Conservation (phyloP, 495 filamentous ascomycete species). For the Podospora didyma region DNA sequence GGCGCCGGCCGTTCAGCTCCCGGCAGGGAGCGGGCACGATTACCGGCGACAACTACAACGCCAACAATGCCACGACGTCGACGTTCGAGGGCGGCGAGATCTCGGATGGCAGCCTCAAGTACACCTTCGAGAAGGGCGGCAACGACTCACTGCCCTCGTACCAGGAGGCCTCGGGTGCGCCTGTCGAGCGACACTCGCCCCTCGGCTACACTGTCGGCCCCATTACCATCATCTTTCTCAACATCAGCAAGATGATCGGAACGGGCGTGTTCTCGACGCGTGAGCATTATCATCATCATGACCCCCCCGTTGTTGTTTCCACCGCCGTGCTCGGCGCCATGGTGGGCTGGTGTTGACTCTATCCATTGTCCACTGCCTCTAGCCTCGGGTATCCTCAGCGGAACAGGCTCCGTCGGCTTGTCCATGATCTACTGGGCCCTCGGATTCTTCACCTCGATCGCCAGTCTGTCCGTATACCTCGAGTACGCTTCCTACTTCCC, state of each 20-base stretch:
- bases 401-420: constrained; percentile 39
- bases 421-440: constrained; percentile 36
- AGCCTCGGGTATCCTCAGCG: constrained; percentile 38
- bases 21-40: constrained; percentile 1
- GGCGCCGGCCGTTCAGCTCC: constrained; percentile 19
- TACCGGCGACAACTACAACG: not conserved
- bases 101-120: constrained; percentile 45
- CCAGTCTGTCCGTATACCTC: constrained; percentile 25
- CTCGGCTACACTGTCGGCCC: constrained; percentile 57
- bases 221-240: constrained; percentile 56
- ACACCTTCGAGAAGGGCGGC: constrained; percentile 48
- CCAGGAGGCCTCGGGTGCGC: constrained; percentile 61
- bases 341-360: not conserved
- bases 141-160: constrained; percentile 55
- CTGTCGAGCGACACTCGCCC: constrained; percentile 55
- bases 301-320: no score
- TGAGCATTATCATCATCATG: constrained; percentile 24
- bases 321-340: not conserved
- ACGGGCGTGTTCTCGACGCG: constrained; percentile 64
- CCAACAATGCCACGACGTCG: not conserved
- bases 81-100: constrained; percentile 12
- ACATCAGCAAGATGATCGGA: constrained; percentile 63
- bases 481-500: constrained; percentile 51
- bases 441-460: constrained; percentile 19
- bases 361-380: not conserved